Evolutionary conservation across 192 early-diverging fungal species (phyloP).

Genomic region (Obelidium mucronatum): DNA sequence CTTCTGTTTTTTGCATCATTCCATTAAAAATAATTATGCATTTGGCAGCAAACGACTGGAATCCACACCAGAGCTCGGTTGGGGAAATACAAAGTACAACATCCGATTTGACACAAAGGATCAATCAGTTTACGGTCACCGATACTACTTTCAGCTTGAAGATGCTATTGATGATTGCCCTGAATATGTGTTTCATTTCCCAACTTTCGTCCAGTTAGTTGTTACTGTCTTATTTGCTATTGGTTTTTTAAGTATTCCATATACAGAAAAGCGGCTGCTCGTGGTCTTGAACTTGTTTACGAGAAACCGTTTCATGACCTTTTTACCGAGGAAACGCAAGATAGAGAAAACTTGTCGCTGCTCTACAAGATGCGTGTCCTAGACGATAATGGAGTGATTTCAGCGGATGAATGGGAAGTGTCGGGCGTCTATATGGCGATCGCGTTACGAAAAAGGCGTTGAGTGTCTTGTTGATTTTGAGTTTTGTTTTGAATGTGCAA

Average conservation of each 20-base stretch:
- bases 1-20: background rate
- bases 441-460: constrained; percentile 53
- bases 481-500: too few relatives aligned
- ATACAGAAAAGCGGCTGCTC: constrained; percentile 78
- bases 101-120: constrained; percentile 82
- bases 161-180: constrained; percentile 98
- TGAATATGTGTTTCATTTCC: constrained; percentile 91
- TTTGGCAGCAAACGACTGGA: constrained; percentile 44
- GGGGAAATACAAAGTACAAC: constrained; percentile 91
- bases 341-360: constrained; percentile 58
- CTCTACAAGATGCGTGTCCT: constrained; percentile 87
- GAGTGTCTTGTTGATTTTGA: background rate
- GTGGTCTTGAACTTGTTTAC: constrained; percentile 79
- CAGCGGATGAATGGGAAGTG: constrained; percentile 92
- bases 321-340: constrained; percentile 67
- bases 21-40: background rate
- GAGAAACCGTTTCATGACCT: constrained; percentile 85
- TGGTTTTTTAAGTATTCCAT: background rate
- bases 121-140: constrained; percentile 73
- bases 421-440: constrained; percentile 76
- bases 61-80: constrained; percentile 55
- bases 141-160: constrained; percentile 89
- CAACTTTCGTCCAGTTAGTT: constrained; percentile 73
- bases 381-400: constrained; percentile 69
- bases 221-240: constrained; percentile 7